Evolutionary conservation across 352 stramenopile species (phyloP).

Genomic region (Plasmopara halstedii): DNA sequence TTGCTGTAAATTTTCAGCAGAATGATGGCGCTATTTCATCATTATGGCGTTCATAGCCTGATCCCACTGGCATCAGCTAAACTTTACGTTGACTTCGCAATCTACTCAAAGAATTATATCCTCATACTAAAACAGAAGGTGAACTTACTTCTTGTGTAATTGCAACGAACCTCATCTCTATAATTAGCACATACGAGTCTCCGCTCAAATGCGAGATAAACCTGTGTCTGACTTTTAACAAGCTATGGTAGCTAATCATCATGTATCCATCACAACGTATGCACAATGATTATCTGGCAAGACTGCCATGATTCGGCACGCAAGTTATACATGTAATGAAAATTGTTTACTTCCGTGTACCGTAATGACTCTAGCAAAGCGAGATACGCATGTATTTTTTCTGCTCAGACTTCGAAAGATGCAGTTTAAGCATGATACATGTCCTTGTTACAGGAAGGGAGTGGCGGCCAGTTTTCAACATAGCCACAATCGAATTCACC

Average conservation of each 20-base stretch:
- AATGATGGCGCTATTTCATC: background rate
- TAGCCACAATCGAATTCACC: slow-evolving; percentile 23
- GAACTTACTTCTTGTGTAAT: background rate
- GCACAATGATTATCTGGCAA: background rate
- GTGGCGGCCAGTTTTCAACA: slow-evolving; percentile 17
- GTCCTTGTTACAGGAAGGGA: slow-evolving; percentile 12
- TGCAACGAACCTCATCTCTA: too few species aligned
- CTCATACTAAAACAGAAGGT: too few species aligned
- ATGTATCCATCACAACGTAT: background rate
- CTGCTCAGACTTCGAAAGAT: slow-evolving; percentile 14
- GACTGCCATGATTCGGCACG: background rate
- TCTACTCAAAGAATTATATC: background rate
- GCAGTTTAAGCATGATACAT: slow-evolving; percentile 22
- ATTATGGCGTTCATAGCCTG: background rate
- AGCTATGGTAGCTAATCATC: background rate
- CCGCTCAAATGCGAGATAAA: too few species aligned
- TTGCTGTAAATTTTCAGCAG: background rate
- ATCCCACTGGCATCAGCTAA: background rate
- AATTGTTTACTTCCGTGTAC: slow-evolving; percentile 1
- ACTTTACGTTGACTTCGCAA: background rate
- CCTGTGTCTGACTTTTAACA: too few species aligned
- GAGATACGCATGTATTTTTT: slow-evolving; percentile 10
- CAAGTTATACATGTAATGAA: background rate
- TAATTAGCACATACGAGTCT: too few species aligned
- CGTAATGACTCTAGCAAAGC: slow-evolving; percentile 14